Percentiles rank a stretch among this genome's conserved stretches.
Conservation (phyloP, 140 eudicot genomes). For the Artemisia princeps region DNA sequence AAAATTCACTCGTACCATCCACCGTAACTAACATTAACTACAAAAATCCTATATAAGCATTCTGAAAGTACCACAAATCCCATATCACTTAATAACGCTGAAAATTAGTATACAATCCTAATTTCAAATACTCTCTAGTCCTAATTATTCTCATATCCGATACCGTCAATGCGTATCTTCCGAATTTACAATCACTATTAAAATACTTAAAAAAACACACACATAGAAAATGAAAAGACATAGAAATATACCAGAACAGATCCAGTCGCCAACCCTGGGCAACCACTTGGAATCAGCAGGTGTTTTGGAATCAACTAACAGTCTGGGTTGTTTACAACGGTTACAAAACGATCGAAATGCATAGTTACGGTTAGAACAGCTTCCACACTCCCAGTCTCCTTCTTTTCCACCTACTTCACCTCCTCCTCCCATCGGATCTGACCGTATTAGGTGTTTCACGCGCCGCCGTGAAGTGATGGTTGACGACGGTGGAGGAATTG, state of each 20-base stretch:
- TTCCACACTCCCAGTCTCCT: constrained; percentile 92
- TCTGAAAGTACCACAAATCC: constrained; percentile 3
- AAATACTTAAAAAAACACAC: not conserved
- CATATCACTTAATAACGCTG: no score
- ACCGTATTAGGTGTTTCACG: not conserved
- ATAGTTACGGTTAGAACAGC: constrained; percentile 71
- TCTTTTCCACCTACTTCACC: constrained; percentile 79
- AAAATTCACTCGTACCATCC: not conserved
- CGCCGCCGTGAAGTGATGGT: not conserved
- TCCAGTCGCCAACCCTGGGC: constrained; percentile 93
- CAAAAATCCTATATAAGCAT: constrained; percentile 7
- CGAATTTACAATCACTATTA: not conserved
- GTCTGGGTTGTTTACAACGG: constrained; percentile 83
- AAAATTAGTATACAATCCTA: no score
- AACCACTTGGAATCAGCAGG: constrained; percentile 89
- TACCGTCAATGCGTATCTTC: no score
- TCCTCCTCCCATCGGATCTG: constrained; percentile 30
- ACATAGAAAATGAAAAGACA: not conserved
- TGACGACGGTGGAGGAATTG: no score
- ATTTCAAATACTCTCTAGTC: no score
- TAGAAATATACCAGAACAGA: constrained; percentile 60
- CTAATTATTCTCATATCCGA: no score
- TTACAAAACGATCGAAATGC: constrained; percentile 91
- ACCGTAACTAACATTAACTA: not conserved
- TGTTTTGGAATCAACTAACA: constrained; percentile 74